Percentiles rank a stretch among this genome's conserved stretches.
These are phyloP conservation scores for Tuber brumale DNA, from an alignment of 495 filamentous ascomycete genomes.

Conservation along the genomic window DNA sequence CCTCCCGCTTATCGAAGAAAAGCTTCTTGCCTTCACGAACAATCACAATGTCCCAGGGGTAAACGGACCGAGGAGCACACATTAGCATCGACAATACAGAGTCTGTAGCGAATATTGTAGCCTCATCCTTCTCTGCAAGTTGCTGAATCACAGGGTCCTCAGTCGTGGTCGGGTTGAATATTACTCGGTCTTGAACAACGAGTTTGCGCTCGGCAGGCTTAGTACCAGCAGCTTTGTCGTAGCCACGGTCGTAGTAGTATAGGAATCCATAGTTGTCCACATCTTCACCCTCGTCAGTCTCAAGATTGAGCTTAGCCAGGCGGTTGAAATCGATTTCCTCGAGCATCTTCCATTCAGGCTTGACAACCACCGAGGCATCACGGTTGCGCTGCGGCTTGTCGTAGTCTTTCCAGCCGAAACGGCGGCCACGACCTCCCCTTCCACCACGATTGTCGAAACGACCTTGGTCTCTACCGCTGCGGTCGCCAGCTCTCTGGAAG, in stretches of 20 bases:
- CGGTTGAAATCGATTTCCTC: slow-evolving; percentile 99
- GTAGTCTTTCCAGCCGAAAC: slow-evolving; percentile 98
- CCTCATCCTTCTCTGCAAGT: slow-evolving; percentile 90
- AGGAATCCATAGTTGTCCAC: slow-evolving; percentile 92
- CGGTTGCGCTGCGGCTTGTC: slow-evolving; percentile 96
- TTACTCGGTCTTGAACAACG: slow-evolving; percentile 78
- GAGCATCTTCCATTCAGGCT: slow-evolving; percentile 86
- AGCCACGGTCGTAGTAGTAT: slow-evolving; percentile 91
- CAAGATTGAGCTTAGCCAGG: slow-evolving; percentile 87
- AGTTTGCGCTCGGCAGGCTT: slow-evolving; percentile 82
- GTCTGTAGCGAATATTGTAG: slow-evolving; percentile 93
- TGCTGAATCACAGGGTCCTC: slow-evolving; percentile 96
- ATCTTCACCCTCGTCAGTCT: slow-evolving; percentile 89
- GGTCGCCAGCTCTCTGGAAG: slow-evolving; percentile 56
- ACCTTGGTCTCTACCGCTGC: slow-evolving; percentile 51
- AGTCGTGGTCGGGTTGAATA: slow-evolving; percentile 95
- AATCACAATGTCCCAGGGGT: slow-evolving; percentile 97
- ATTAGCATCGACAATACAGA: slow-evolving; percentile 98
- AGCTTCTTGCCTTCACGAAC: slow-evolving; percentile 85
- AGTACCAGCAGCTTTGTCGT: slow-evolving; percentile 76
- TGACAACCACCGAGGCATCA: slow-evolving; percentile 88
- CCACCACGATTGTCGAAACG: slow-evolving; percentile 45
- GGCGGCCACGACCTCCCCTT: slow-evolving; percentile 58
- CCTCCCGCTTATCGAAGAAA: slow-evolving; percentile 96
- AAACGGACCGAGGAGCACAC: slow-evolving; percentile 90